Evolutionary conservation across 2,329 filamentous ascomycete genomes (phyloP), one percentile per base, ranked within the genome.

Genomic region (Colletotrichum sidae): DNA sequence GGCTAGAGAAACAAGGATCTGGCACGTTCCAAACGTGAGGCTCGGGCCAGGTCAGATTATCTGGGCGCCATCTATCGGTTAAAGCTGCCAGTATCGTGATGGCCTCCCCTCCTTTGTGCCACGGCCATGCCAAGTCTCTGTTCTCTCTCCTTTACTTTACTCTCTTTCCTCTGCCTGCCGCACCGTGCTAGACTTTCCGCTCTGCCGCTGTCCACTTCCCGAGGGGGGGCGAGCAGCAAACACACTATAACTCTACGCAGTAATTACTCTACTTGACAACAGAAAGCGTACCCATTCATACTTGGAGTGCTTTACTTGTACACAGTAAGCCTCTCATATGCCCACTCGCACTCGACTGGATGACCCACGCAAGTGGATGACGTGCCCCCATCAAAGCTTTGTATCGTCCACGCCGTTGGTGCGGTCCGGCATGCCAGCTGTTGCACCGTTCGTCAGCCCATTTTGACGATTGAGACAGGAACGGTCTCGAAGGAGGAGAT

Each of bases 1-100:
- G 57, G 62, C 62, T 65, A 52, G 17, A 15, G 41, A 37, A 17
- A 17, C 46, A 51, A 51, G 55, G 46, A 38, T 58, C 8, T 33
- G 25, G 33, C 44, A 45, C 42, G 25, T 13, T 41, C 34, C 35
- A 8, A n/a, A n/a, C 4, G 47, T 35, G 57, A 53, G 58, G 62
- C 52, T 65, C 52, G 55, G 25, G 62, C 58, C 10, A 10, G 46
- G 46, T n/a, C 39, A 51, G 50, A 35, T 33, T 46, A 25, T 47
- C 62, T 62, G 15, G 62, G 58, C 62, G 52, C 46, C 52, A 56
- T 65, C 46, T 61, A 60, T 55, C 51, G 51, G 61, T 60, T 52
- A 65, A 65, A 65, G 61, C 61, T 65, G 55, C 55, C 44, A 33
- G 41, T 34, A 34, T 11, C 46, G 15, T 35, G 41, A 41, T 17